Percentiles rank a stretch among this genome's conserved stretches.
phyloP scores from a whole-genome alignment of 352 stramenopile genomes.

The Globisporangium orthogonon region DNA sequence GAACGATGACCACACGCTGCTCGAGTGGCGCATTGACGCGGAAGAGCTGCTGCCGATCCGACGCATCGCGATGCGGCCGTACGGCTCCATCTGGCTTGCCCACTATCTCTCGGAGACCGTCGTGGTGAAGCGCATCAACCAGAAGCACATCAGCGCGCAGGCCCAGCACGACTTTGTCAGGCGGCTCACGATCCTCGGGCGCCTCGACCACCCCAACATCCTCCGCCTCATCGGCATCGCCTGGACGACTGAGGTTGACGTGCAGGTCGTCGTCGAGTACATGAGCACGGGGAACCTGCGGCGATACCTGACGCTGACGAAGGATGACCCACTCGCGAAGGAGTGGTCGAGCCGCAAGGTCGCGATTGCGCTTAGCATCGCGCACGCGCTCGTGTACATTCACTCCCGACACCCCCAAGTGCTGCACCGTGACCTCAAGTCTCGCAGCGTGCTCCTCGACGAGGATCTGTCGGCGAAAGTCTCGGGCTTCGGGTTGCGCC shows the following conservation, averaged over 20 bases:
- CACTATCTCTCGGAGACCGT: slow-evolving; percentile 12
- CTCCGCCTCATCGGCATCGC: slow-evolving; percentile 74
- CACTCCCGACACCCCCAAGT: slow-evolving; percentile 49
- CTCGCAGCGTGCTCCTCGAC: slow-evolving; percentile 56
- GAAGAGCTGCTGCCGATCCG: slow-evolving; percentile 15
- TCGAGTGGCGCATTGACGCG: slow-evolving; percentile 10
- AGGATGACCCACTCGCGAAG: slow-evolving; percentile 18
- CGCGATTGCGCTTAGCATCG: slow-evolving; percentile 48
- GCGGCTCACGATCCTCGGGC: slow-evolving; percentile 61
- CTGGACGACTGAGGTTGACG: slow-evolving; percentile 43
- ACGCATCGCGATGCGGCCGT: slow-evolving; percentile 12
- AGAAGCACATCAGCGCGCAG: slow-evolving; percentile 15
- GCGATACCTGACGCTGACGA: slow-evolving; percentile 31
- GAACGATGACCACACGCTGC: slow-evolving; percentile 9
- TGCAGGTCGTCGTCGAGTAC: slow-evolving; percentile 70
- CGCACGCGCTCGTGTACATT: slow-evolving; percentile 56
- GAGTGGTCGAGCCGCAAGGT: slow-evolving; percentile 52
- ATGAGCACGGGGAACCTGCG: slow-evolving; percentile 64
- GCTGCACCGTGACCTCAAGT: slow-evolving; percentile 71
- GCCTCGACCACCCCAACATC: slow-evolving; percentile 69
- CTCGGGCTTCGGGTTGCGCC: slow-evolving; percentile 61
- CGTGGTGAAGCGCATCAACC: slow-evolving; percentile 18
- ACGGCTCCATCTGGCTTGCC: slow-evolving; percentile 15
- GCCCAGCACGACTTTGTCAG: slow-evolving; percentile 36
- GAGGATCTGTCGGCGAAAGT: slow-evolving; percentile 55